Evolutionary conservation across 1,284 basidiomycete species (phyloP).

Genomic region (Bjerkandera adusta): DNA sequence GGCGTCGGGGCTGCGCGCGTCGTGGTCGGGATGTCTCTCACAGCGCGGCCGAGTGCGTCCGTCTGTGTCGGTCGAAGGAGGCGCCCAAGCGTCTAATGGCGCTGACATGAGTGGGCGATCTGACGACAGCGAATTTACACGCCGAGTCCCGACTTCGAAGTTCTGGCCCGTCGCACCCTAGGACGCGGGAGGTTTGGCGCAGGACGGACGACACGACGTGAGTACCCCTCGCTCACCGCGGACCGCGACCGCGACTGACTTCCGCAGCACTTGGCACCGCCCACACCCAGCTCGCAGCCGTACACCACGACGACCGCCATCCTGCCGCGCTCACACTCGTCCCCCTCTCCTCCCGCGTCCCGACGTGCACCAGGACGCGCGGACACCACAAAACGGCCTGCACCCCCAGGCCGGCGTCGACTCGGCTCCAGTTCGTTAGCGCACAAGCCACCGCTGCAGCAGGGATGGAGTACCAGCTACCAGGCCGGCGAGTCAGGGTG

Average conservation of each 20-base stretch:
- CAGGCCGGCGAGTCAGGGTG: constrained; percentile 77
- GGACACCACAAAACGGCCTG: constrained; percentile 23
- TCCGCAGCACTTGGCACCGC: not conserved
- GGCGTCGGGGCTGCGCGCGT: too few species aligned
- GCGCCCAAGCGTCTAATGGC: too few species aligned
- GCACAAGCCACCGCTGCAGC: constrained; percentile 27
- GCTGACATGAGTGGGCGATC: too few species aligned
- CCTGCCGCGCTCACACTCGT: constrained; percentile 75
- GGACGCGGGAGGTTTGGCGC: too few species aligned
- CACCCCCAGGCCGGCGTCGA: constrained; percentile 18
- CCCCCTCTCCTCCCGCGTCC: constrained; percentile 61
- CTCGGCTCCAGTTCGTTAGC: constrained; percentile 22
- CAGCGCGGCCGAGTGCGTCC: too few species aligned
- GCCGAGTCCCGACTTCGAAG: too few species aligned
- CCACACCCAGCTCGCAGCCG: not conserved
- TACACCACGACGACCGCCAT: constrained; percentile 34
- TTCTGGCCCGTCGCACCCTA: too few species aligned
- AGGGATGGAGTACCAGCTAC: constrained; percentile 84
- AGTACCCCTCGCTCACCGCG: not conserved
- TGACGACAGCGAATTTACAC: too few species aligned
- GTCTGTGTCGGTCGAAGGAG: too few species aligned
- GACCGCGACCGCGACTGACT: not conserved
- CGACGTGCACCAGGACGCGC: constrained; percentile 27
- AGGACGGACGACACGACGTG: not conserved
- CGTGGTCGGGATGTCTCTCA: too few species aligned